Conservation (phyloP, 331 rosid species). For the Phaseolus coccineus region DNA sequence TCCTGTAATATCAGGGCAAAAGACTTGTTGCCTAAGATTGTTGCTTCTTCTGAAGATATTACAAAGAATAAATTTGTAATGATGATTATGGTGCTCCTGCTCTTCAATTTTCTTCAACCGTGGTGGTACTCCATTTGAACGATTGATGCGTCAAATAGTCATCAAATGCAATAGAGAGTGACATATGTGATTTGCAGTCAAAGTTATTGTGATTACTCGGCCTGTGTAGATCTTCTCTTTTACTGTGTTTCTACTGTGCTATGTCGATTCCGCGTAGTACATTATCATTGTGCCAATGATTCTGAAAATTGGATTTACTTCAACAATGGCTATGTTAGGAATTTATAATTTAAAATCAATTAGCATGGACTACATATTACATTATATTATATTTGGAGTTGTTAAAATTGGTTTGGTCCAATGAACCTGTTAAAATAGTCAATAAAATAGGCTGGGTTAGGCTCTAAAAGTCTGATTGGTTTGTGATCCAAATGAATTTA, state of each 20-base stretch:
- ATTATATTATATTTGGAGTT: no score
- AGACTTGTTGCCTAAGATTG: constrained; percentile 9
- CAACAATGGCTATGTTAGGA: neutral
- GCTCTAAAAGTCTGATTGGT: no score
- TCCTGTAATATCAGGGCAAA: constrained; percentile 28
- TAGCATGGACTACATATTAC: no score
- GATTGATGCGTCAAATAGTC: neutral
- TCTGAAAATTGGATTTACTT: constrained; percentile 18
- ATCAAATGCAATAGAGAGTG: no score
- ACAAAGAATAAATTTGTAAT: constrained; percentile 22
- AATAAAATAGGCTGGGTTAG: no score
- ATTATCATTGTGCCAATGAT: neutral
- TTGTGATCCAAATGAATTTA: no score
- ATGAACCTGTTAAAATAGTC: no score
- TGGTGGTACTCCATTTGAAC: neutral
- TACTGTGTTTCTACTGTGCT: no score
- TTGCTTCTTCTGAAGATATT: constrained; percentile 27
- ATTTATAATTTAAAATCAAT: no score
- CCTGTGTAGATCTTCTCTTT: no score
- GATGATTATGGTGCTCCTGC: constrained; percentile 6
- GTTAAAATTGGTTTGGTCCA: no score
- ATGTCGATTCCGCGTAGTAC: no score
- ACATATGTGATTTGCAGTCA: neutral
- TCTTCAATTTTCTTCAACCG: constrained; percentile 17
- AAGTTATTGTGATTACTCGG: neutral